Base-by-base conservation (phyloP, 1,284 basidiomycete genomes). In the Leucoagaricus sp. region DNA sequence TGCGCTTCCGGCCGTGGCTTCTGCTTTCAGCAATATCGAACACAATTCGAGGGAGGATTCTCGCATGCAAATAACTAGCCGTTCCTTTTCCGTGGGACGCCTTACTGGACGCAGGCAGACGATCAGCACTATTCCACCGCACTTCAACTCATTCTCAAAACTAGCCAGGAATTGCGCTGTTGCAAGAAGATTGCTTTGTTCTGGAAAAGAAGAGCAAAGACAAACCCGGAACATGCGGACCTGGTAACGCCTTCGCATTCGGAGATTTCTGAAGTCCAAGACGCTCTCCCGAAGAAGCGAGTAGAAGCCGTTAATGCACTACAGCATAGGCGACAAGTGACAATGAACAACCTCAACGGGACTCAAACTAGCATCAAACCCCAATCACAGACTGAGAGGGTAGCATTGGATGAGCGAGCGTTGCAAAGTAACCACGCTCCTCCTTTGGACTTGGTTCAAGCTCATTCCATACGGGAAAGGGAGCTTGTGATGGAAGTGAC, bases 261-360 rank as follows among this genome's bases (percentile, higher is more conserved):
- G 25, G 55, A 42, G n/a, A 48, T 60, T 21, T 58, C 57, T 31
- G 57, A 58, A 33, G 51, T 55, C 19, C 53, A 28, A 45, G 57
- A 50, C 15, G 36, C 38, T 57, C 33, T 57, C 4, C n/a, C 29
- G 15, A 15, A 33, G 17, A 29, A 48, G 17, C 31, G 46, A 10
- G 3, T 21, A 19, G 46, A 34, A 10, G 46, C 46, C 10, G 46
- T 48, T 15, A 17, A 7, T 21, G 46, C 28, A 19, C 19, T 48
- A 25, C 44, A 45, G 25, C 23, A n/a, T 3, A 45, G 26, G 23
- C 44, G 44, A 26, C 23, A 45, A 13, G 3, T 45, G 44, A 45
- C 13, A 25, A 15, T 25, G 9, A 10, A n/a, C n/a, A n/a, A n/a
- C n/a, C n/a, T n/a, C 12, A 26, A 21, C 25, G 26, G 44, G 28